These are phyloP conservation scores for Mariannaea elegans DNA, from an alignment of 2,329 filamentous ascomycete species.

Conservation along the genomic window DNA sequence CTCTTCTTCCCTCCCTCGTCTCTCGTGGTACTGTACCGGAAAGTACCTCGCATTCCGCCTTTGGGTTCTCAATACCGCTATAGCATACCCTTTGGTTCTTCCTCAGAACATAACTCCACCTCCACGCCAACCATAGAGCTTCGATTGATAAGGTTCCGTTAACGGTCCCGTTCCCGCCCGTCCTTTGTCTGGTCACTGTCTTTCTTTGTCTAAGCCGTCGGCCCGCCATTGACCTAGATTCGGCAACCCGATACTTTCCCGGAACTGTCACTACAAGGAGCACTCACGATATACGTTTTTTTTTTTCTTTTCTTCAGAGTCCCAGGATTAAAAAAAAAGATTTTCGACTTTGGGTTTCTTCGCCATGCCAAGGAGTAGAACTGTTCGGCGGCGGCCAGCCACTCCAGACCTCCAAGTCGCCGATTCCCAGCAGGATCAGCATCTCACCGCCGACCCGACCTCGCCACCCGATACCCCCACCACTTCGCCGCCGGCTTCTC, in stretches of 20 bases:
- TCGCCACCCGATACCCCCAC: constrained; percentile 60
- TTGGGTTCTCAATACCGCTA: constrained; percentile 1
- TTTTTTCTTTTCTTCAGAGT: constrained; percentile 19
- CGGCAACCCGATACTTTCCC: constrained; percentile 5
- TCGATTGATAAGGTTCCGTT: constrained; percentile 42
- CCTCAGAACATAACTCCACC: constrained; percentile 39
- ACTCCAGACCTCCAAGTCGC: constrained; percentile 53
- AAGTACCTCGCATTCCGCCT: constrained; percentile 19
- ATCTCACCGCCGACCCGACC: constrained; percentile 50
- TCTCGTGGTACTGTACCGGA: constrained; percentile 18
- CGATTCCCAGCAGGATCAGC: constrained; percentile 40
- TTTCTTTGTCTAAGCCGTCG: constrained; percentile 18
- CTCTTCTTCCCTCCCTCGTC: constrained; percentile 26
- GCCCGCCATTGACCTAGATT: constrained; percentile 12
- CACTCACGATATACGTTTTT: constrained; percentile 39
- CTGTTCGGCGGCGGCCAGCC: constrained; percentile 47
- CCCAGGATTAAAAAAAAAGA: constrained; percentile 13
- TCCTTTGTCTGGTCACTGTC: constrained; percentile 2
- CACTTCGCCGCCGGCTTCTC: constrained; percentile 46
- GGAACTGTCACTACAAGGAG: constrained; percentile 1
- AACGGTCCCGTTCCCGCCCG: constrained; percentile 21
- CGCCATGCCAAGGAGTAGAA: constrained; percentile 46
- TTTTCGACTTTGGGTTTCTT: not conserved
- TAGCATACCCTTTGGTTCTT: constrained; percentile 28
- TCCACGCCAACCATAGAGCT: constrained; percentile 33